Base-by-base conservation (phyloP, 495 filamentous ascomycete genomes). In the Aspergillus sclerotioniger region DNA sequence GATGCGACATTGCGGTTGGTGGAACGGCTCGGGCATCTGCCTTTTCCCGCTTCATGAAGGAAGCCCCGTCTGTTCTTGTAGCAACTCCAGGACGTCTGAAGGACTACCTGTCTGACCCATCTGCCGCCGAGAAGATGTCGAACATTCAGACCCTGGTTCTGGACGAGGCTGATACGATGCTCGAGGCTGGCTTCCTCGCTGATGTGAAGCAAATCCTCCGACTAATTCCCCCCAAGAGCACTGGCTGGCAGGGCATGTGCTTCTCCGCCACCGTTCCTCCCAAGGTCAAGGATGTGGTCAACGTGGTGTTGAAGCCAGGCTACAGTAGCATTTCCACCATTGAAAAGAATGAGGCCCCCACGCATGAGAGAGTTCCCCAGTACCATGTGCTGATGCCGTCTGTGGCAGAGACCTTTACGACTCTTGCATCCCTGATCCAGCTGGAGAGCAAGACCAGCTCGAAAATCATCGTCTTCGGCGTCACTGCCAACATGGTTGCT, bases 401-500 rank as follows among this genome's bases (percentile, higher is more conserved):
- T 6, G 80, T 85, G 31, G 71, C 65, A 21, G 73, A 85, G 21
- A 78, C 80, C 12, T 82, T 84, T 45, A 76, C 78, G 41, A 75
- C 78, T 2, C 68, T 87, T 15, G 57, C 77, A 29, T 69, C 79
- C 20, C 67, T 80, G 5, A 54, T 84, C 48, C 71, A 70, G 48
- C 66, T 66, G n/a, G 80, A 84, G 56, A 67, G 62, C 49, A 68
- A 74, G 49, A 65, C 54, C 44, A 73, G 58, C 54, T 81, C 84
- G 56, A 90, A 89, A 63, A 82, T 82, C 53, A 88, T 90, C 56
- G 76, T 90, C 43, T 90, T 90, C 63, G 84, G 84, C 6, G 82
- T 83, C 9, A 87, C 86, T 0, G 85, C 86, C 12, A 84, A 82
- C 31, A 76, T 84, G 25, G 85, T 84, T 3, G 84, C 81, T 55